Evolutionary conservation across 176 grass and related monocot species (phyloP), one percentile per base, ranked within the genome.

Genomic region (Zizania latifolia): DNA sequence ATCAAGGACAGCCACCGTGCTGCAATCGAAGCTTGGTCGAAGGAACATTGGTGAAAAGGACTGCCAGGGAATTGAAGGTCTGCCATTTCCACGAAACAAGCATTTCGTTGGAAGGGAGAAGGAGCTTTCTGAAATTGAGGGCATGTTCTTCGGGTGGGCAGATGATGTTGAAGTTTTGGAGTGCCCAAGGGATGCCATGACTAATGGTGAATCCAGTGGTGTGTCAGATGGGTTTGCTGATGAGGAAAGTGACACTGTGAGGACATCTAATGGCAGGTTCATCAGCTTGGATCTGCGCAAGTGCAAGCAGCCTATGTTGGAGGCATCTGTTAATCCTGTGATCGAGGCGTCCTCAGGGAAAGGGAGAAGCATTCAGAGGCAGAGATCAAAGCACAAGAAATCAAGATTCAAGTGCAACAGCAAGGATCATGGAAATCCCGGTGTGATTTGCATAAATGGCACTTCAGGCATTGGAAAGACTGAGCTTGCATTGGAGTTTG

Each of bases 101-200:
- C 77, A 98, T 76, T 98, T 98, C 55, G 82, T 92, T 9, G 95
- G 95, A 19, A 84, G 95, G 76, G 91, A 98, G 34, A 98, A 98
- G 65, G 95, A 98, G 85, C 74, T 98, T 34, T 62, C 36, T 1
- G 95, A 94, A 62, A 92, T 98, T 0, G 95, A 94, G 45, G 66
- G 86, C 4, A 61, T 79, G 35, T 81, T 94, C 69, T 98, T 98
- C 26, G 89, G 91, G n/a, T 88, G 65, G 14, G 62, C 58, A 0
- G 67, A 30, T 0, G 84, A 94, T 82, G 76, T 79, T 28, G 71
- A 88, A 55, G 95, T 88, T 40, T 77, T 77, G n/a, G 91, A 92
- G 72, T 70, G 79, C 72, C 73, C 87, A 15, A 71, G 40, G 74
- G 74, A 56, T 57, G 30, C 43, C n/a, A 82, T 44, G 74, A 64